Base-by-base conservation (phyloP, 805 yeast genomes). In the Candida xiaguanensis region DNA sequence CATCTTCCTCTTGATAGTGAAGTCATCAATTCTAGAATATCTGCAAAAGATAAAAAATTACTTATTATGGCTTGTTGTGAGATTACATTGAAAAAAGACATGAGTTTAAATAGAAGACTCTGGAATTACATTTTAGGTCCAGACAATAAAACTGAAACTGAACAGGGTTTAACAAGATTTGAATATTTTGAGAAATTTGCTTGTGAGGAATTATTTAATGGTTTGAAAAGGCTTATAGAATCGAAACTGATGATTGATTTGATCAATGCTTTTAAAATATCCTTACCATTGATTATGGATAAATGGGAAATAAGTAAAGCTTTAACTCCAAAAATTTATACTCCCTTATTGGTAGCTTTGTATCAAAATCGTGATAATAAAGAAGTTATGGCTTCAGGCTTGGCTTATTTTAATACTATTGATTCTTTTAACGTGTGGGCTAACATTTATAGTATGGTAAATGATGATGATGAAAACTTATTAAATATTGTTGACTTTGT, bases 121-220 rank as follows among this genome's bases (percentile, higher is more conserved):
- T 90, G 98, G 96, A 81, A 75, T 43, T 93, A 96, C 95, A 64
- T 93, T 6, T 60, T 91, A 20, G 97, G 98, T 0, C 93, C 96
- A 1, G 40, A 35, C 3, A 19, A n/a, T 7, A 56, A 54, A 2
- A 24, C 19, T 6, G 33, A 28, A 12, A 23, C 13, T n/a, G 34
- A 31, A 12, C 12, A 26, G 3, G 35, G 17, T 18, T 42, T 60
- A 17, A 45, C 66, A 5, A 58, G 80, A 40, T 57, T 74, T 4
- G 70, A 70, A 23, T 90, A 82, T 53, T 89, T 90, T 56, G 53
- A 65, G n/a, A 53, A 51, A 5, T 70, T 72, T 52, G 95, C 88
- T 0, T 57, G 74, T 25, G 56, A 67, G 1, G 56, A 70, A 2
- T 59, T 90, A 7, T 51, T 70, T 0, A 50, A 60, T 2, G 88